These are phyloP conservation scores for Dillenia turbinata DNA, from an alignment of 164 flowering plant genomes.

Conservation along the genomic window DNA sequence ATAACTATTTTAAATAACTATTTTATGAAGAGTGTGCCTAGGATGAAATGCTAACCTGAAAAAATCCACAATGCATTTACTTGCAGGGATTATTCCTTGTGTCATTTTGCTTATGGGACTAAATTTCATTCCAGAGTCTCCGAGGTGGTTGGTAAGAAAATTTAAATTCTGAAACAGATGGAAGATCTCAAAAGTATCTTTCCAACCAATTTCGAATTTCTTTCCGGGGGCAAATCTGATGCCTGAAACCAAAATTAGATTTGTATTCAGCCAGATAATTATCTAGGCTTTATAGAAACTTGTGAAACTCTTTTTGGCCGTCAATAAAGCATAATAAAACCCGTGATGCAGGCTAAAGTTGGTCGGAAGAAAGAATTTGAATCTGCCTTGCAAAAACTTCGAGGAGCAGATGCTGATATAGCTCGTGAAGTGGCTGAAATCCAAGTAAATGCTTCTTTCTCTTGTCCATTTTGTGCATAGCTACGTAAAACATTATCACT, in stretches of 20 bases:
- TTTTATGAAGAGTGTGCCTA: too few species aligned
- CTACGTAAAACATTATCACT: too few species aligned
- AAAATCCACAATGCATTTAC: not conserved
- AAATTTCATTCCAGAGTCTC: conserved; percentile 64
- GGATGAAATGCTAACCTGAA: too few species aligned
- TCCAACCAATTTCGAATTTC: too few species aligned
- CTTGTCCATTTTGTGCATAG: too few species aligned
- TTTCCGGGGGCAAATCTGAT: not conserved
- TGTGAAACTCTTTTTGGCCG: too few species aligned
- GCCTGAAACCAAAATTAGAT: too few species aligned
- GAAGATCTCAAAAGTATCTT: too few species aligned
- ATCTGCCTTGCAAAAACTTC: conserved; percentile 5
- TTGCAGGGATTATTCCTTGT: conserved; percentile 48
- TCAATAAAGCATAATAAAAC: too few species aligned
- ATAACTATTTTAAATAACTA: too few species aligned
- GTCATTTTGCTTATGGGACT: conserved; percentile 46
- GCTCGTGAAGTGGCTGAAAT: conserved; percentile 4
- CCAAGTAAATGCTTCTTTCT: not conserved
- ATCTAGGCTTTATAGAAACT: not conserved
- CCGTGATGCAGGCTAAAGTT: conserved; percentile 2
- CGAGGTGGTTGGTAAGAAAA: conserved; percentile 60
- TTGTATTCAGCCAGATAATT: not conserved
- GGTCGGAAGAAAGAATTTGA: conserved; percentile 5
- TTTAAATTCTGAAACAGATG: too few species aligned
- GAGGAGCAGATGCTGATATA: conserved; percentile 3